Conservation (phyloP, 345 rosid species). For the Erysimum cheiranthoides region DNA sequence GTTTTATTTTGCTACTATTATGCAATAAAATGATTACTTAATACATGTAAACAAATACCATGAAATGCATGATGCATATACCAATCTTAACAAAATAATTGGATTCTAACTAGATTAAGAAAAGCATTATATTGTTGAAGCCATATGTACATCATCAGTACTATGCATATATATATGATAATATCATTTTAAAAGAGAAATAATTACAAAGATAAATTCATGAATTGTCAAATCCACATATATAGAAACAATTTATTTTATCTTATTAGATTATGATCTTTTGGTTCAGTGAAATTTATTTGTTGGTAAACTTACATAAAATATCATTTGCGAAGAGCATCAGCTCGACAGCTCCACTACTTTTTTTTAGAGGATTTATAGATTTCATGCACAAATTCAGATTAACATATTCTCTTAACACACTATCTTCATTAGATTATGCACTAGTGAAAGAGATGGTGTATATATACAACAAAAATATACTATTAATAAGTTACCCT, state of each 20-base stretch:
- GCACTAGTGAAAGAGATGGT: conserved; percentile 17
- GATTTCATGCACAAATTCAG: not conserved
- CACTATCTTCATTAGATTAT: not conserved
- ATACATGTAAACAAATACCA: conserved; percentile 2
- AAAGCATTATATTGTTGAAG: conserved; percentile 12
- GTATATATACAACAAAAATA: conserved; percentile 5
- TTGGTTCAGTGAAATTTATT: conserved; percentile 1
- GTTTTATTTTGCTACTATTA: conserved; percentile 16
- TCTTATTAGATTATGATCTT: not conserved
- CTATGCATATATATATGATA: not conserved
- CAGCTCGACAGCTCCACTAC: not conserved
- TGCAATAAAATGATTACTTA: not conserved
- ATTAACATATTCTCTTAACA: conserved; percentile 2
- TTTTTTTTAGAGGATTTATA: not conserved
- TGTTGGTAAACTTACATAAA: conserved; percentile 14
- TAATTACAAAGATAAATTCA: not conserved
- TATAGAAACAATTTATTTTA: not conserved
- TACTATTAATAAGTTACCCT: not conserved
- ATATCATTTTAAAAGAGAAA: not conserved
- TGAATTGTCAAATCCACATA: conserved; percentile 3
- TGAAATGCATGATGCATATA: conserved; percentile 14
- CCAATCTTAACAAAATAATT: conserved; percentile 3
- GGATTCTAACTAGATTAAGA: conserved; percentile 24
- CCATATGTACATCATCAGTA: not conserved
- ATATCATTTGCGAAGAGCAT: conserved; percentile 3